A percentile compares a stretch with the other conserved stretches of the same genome.
phyloP scores from a whole-genome alignment of 306 rosid genomes.

The Pterocarpus santalinus region DNA sequence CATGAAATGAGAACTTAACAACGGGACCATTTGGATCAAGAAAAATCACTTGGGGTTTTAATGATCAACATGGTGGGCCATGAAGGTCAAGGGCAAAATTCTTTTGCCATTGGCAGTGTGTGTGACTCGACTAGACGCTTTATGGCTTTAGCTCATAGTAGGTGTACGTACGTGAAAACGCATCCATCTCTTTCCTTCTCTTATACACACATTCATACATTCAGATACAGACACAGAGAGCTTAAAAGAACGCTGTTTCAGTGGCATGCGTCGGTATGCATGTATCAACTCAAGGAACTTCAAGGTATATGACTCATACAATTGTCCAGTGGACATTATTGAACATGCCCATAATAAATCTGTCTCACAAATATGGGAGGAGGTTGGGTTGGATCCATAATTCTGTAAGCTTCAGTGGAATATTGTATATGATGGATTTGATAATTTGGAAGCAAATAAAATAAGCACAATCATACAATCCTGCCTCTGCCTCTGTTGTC shows the following conservation, averaged over 20 bases:
- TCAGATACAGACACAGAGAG: slow-evolving; percentile 33
- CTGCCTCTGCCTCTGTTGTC: slow-evolving; percentile 1
- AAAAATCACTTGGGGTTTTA: background rate
- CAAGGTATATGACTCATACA: background rate
- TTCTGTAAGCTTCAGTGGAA: slow-evolving; percentile 6
- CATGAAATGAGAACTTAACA: background rate
- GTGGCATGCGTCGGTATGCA: slow-evolving; percentile 21
- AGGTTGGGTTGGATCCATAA: slow-evolving; percentile 39
- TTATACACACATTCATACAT: slow-evolving; percentile 22
- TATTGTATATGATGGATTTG: background rate
- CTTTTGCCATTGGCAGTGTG: slow-evolving; percentile 23
- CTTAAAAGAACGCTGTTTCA: background rate
- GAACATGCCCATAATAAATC: slow-evolving; percentile 12
- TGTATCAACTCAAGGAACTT: slow-evolving; percentile 34
- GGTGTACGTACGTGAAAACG: background rate
- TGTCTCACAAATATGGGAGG: slow-evolving; percentile 3
- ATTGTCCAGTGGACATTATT: slow-evolving; percentile 25
- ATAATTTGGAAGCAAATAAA: slow-evolving; percentile 36
- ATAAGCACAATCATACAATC: slow-evolving; percentile 42
- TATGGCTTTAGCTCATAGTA: background rate
- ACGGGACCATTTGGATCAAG: background rate
- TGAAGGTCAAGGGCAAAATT: background rate
- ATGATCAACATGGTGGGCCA: slow-evolving; percentile 21
- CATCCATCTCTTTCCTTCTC: background rate
- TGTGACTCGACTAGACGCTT: slow-evolving; percentile 13